A percentile compares a stretch with the other conserved stretches of the same genome.
Conservation (phyloP, 371 early-diverging fungal genomes). For the Thermomucor indicae-seudaticae region DNA sequence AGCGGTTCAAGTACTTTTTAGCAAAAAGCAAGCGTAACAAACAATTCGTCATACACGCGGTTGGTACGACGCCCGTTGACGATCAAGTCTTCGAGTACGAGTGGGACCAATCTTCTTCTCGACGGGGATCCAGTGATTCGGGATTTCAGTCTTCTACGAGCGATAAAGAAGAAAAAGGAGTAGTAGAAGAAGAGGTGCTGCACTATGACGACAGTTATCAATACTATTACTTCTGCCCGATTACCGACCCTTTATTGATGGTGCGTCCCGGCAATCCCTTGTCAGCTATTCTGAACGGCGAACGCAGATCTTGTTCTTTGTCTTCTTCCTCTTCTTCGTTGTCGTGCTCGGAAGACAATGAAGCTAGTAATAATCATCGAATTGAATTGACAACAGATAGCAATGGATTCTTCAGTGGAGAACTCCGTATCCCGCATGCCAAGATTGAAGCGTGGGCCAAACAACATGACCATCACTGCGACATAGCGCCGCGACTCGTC, state of each 20-base stretch:
- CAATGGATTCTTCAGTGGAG: slow-evolving; percentile 26
- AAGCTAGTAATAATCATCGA: neutral
- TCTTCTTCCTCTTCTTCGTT: neutral
- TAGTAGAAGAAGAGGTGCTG: slow-evolving; percentile 2
- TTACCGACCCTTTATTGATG: slow-evolving; percentile 1
- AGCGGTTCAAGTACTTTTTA: slow-evolving; percentile 41
- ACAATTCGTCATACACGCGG: slow-evolving; percentile 26
- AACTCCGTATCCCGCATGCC: slow-evolving; percentile 18
- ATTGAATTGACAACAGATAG: slow-evolving; percentile 6
- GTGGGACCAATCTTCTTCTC: slow-evolving; percentile 1
- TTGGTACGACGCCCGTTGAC: slow-evolving; percentile 10
- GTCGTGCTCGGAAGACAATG: no score
- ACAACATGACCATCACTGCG: slow-evolving; percentile 23
- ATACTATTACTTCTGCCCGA: slow-evolving; percentile 1
- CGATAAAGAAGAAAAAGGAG: no score
- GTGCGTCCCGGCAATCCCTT: slow-evolving; percentile 17
- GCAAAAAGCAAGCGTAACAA: slow-evolving; percentile 34
- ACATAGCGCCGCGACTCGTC: slow-evolving; percentile 27
- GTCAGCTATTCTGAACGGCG: slow-evolving; percentile 14
- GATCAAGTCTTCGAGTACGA: neutral
- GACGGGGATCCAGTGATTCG: slow-evolving; percentile 13
- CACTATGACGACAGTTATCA: neutral
- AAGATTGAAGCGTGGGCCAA: slow-evolving; percentile 25
- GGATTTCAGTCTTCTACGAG: slow-evolving; percentile 9
- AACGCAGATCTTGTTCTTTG: neutral